These are phyloP conservation scores for Amanita exitialis DNA, from an alignment of 768 basidiomycete species.

Conservation along the genomic window DNA sequence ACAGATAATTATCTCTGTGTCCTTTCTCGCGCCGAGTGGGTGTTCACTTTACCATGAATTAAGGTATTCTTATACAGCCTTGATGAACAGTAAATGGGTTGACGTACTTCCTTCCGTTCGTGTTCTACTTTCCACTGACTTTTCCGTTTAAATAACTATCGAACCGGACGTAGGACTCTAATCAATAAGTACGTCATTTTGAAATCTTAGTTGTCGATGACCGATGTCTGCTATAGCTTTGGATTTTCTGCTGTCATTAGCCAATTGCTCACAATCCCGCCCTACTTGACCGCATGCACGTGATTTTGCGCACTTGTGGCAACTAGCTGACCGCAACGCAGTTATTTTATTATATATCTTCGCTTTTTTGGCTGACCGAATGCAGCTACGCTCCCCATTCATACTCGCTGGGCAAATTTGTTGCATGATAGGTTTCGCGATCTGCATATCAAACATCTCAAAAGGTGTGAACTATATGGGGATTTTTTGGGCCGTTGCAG, in stretches of 20 bases:
- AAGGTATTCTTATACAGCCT: too few relatives aligned
- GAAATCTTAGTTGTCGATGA: neutral
- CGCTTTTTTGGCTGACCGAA: constrained; percentile 49
- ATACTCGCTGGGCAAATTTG: neutral
- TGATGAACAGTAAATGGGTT: constrained; percentile 54
- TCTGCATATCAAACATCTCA: neutral
- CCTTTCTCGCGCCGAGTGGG: constrained; percentile 49
- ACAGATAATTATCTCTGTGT: constrained; percentile 50
- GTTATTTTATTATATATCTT: constrained; percentile 38
- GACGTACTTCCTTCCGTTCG: constrained; percentile 62
- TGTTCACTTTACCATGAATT: too few relatives aligned
- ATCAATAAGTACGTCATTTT: constrained; percentile 31
- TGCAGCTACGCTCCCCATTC: constrained; percentile 19
- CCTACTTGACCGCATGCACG: constrained; percentile 52
- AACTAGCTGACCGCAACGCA: neutral
- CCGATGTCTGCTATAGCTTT: constrained; percentile 29
- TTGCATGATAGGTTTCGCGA: neutral
- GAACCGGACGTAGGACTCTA: constrained; percentile 35
- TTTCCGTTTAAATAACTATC: constrained; percentile 21
- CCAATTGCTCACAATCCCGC: constrained; percentile 60
- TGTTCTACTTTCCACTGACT: constrained; percentile 8
- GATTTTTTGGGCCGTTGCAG: constrained; percentile 57
- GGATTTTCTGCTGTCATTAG: constrained; percentile 46
- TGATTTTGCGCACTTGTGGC: neutral
- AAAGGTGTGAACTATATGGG: constrained; percentile 61